phyloP scores from a whole-genome alignment of 306 rosid species.

The Trifolium dubium region DNA sequence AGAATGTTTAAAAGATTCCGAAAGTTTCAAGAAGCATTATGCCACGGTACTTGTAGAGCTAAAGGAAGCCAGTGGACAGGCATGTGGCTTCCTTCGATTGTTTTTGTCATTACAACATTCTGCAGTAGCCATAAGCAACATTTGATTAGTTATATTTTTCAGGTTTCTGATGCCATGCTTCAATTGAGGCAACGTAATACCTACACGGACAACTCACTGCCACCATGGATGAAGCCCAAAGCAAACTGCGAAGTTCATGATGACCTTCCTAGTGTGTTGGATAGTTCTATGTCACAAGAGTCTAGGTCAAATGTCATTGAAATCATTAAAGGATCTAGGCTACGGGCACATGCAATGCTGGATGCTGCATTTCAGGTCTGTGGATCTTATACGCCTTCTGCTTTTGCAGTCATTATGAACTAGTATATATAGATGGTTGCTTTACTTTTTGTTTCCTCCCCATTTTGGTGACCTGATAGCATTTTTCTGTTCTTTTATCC shows the following conservation, averaged over 20 bases:
- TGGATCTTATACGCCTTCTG: slow-evolving; percentile 20
- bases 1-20: slow-evolving; percentile 63
- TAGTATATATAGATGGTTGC: slow-evolving; percentile 10
- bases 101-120: slow-evolving; percentile 25
- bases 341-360: slow-evolving; percentile 75
- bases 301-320: slow-evolving; percentile 65
- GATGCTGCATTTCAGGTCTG: slow-evolving; percentile 77
- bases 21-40: slow-evolving; percentile 74
- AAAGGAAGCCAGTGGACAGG: slow-evolving; percentile 97
- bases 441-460: slow-evolving; percentile 14
- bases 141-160: slow-evolving; percentile 47
- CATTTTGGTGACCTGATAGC: not conserved
- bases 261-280: slow-evolving; percentile 52
- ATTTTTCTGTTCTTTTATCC: slow-evolving; percentile 11
- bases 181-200: slow-evolving; percentile 79
- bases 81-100: slow-evolving; percentile 88
- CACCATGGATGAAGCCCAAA: slow-evolving; percentile 60
- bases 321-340: slow-evolving; percentile 70
- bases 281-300: slow-evolving; percentile 62
- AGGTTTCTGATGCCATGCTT: slow-evolving; percentile 77
- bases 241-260: slow-evolving; percentile 50
- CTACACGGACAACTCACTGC: slow-evolving; percentile 56
- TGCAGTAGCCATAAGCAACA: slow-evolving; percentile 33
- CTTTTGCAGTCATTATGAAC: slow-evolving; percentile 34
- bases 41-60: slow-evolving; percentile 93